phyloP scores from a whole-genome alignment of 2,329 filamentous ascomycete genomes.

The Graphilbum sp. region DNA sequence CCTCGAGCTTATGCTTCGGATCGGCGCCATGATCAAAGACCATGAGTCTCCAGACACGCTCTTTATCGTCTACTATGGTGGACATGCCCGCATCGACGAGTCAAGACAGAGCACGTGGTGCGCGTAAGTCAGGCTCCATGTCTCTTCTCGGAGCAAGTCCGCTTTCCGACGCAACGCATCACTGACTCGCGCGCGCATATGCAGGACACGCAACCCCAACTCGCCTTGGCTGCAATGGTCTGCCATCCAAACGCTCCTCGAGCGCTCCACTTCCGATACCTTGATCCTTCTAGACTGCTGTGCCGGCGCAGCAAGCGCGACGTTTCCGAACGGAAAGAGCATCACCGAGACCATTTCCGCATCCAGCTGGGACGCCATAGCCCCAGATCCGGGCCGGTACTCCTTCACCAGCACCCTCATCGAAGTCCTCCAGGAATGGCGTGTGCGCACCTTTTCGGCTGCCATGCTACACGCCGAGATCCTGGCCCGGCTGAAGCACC shows the following conservation, averaged over 20 bases:
- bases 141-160: too few relatives aligned
- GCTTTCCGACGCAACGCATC: too few relatives aligned
- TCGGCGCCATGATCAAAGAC: slow-evolving; percentile 39
- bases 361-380: slow-evolving; percentile 45
- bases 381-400: slow-evolving; percentile 40
- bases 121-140: slow-evolving; percentile 26
- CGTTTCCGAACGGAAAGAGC: slow-evolving; percentile 39
- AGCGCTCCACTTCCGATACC: slow-evolving; percentile 39
- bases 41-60: slow-evolving; percentile 35
- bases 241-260: slow-evolving; percentile 41
- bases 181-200: slow-evolving; percentile 41
- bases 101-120: slow-evolving; percentile 45
- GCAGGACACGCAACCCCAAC: slow-evolving; percentile 30
- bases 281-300: slow-evolving; percentile 43
- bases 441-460: slow-evolving; percentile 35
- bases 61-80: slow-evolving; percentile 42
- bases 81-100: slow-evolving; percentile 42
- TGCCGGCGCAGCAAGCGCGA: slow-evolving; percentile 41
- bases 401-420: slow-evolving; percentile 44
- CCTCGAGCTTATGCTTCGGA: slow-evolving; percentile 38
- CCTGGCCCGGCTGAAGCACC: slow-evolving; percentile 42
- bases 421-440: slow-evolving; percentile 42
- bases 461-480: slow-evolving; percentile 46
- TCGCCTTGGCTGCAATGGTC: slow-evolving; percentile 45
- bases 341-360: slow-evolving; percentile 47